Conservation (phyloP, 2,329 filamentous ascomycete genomes). For the Cladosporium halotolerans region DNA sequence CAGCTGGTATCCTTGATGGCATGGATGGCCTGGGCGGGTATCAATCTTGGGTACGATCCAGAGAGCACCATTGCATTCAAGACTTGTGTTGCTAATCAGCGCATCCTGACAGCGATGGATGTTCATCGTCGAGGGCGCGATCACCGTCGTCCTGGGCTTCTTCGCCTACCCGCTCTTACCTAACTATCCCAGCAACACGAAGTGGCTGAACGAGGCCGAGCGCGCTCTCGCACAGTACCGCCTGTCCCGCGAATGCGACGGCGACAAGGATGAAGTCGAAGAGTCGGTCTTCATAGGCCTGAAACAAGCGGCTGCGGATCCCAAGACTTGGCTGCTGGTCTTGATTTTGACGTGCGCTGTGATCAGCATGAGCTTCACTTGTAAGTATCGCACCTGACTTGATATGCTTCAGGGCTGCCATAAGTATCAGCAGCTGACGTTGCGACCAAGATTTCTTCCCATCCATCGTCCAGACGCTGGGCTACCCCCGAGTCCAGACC, state of each 20-base stretch:
- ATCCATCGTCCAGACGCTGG: constrained; percentile 30
- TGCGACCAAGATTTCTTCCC: constrained; percentile 17
- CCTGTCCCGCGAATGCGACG: constrained; percentile 39
- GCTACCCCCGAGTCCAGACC: constrained; percentile 32
- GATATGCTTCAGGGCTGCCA: background rate
- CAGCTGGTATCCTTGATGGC: constrained; percentile 3
- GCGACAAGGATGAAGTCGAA: constrained; percentile 36
- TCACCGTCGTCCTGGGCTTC: constrained; percentile 55
- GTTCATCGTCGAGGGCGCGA: constrained; percentile 5
- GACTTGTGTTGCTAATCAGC: no score
- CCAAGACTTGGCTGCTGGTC: constrained; percentile 6
- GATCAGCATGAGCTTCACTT: constrained; percentile 2
- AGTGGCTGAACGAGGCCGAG: constrained; percentile 43
- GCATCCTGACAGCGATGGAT: background rate
- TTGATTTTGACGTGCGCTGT: constrained; percentile 6
- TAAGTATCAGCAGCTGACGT: background rate
- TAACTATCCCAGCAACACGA: constrained; percentile 50
- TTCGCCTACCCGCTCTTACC: constrained; percentile 56
- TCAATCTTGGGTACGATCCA: background rate
- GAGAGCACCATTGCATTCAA: background rate
- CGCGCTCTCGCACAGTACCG: background rate
- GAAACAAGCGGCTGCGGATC: constrained; percentile 6
- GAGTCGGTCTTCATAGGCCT: constrained; percentile 25
- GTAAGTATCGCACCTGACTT: background rate
- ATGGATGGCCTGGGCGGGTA: constrained; percentile 4